Percentiles rank a stretch among this genome's conserved stretches.
Conservation (phyloP, 1,284 basidiomycete genomes). For the Rugosomyces carneus region DNA sequence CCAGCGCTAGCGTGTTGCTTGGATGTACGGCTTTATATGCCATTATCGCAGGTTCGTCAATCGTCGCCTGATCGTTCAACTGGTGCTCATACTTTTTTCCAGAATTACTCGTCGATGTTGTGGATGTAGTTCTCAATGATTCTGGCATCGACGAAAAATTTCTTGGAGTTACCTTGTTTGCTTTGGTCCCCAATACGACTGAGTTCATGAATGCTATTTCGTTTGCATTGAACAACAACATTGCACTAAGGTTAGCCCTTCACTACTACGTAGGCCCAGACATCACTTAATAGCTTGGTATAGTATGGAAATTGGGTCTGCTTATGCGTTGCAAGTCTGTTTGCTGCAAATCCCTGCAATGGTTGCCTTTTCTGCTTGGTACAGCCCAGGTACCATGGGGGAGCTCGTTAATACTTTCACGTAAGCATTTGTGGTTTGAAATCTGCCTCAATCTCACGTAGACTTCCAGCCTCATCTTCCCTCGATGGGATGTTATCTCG, state of each 20-base stretch:
- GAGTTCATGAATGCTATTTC: constrained; percentile 99
- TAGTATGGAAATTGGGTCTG: constrained; percentile 99
- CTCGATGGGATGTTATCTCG: constrained; percentile 95
- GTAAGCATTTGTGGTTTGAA: constrained; percentile 37
- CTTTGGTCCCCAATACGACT: constrained; percentile 96
- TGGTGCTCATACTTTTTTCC: constrained; percentile 12
- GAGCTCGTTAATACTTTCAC: constrained; percentile 85
- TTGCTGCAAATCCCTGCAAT: constrained; percentile 97
- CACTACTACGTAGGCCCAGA: constrained; percentile 3
- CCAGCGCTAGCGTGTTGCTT: constrained; percentile 83
- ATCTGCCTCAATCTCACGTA: constrained; percentile 5
- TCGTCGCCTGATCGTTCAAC: neutral
- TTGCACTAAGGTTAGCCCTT: constrained; percentile 77
- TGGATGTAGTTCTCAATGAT: constrained; percentile 91
- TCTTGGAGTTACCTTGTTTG: constrained; percentile 94
- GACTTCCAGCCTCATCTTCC: constrained; percentile 82
- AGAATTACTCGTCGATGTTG: constrained; percentile 94
- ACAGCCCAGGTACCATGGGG: constrained; percentile 78
- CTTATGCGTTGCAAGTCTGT: constrained; percentile 97
- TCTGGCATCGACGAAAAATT: constrained; percentile 97
- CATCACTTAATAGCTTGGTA: constrained; percentile 5
- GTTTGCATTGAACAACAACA: constrained; percentile 97
- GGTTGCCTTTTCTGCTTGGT: constrained; percentile 97
- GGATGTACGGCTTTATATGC: constrained; percentile 93
- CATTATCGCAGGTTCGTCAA: constrained; percentile 78